phyloP scores from a whole-genome alignment of 495 filamentous ascomycete genomes.

The Penicillium dipodomyicola region DNA sequence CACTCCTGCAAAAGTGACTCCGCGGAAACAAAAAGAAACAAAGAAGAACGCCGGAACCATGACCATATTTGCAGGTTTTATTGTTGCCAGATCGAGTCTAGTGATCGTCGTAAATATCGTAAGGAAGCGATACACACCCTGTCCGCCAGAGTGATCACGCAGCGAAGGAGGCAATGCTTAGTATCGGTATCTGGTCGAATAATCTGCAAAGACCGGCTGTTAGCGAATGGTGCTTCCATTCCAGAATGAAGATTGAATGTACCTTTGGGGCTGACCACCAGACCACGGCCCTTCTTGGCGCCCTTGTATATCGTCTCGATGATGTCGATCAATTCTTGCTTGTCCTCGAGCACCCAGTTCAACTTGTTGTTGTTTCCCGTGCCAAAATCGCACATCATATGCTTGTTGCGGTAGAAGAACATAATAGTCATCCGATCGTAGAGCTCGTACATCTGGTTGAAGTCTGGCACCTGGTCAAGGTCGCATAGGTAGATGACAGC shows the following conservation, averaged over 20 bases:
- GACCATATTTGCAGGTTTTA: conserved; percentile 10
- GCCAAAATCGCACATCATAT: conserved; percentile 98
- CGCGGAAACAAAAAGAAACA: conserved; percentile 3
- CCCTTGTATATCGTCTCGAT: conserved; percentile 97
- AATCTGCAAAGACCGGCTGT: conserved; percentile 51
- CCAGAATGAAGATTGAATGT: conserved; percentile 8
- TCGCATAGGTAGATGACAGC: conserved; percentile 97
- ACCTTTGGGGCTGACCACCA: conserved; percentile 93
- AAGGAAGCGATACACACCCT: conserved; percentile 8
- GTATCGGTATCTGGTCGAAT: conserved; percentile 81
- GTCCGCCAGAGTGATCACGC: conserved; percentile 2
- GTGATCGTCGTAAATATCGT: conserved; percentile 22
- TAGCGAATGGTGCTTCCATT: conserved; percentile 4
- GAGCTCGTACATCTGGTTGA: conserved; percentile 90
- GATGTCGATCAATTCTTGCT: conserved; percentile 98
- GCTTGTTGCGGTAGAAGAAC: conserved; percentile 98
- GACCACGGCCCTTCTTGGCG: conserved; percentile 92
- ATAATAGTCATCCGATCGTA: conserved; percentile 72
- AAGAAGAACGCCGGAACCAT: conserved; percentile 6
- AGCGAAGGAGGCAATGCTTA: conserved; percentile 31
- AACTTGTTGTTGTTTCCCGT: conserved; percentile 99
- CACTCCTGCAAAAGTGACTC: not conserved
- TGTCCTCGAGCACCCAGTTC: conserved; percentile 97
- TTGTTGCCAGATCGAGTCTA: conserved; percentile 8
- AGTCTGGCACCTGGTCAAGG: conserved; percentile 92